Percentiles rank a stretch among this genome's conserved stretches.
Conservation (phyloP, 768 basidiomycete genomes). For the Leccinum imitatum region DNA sequence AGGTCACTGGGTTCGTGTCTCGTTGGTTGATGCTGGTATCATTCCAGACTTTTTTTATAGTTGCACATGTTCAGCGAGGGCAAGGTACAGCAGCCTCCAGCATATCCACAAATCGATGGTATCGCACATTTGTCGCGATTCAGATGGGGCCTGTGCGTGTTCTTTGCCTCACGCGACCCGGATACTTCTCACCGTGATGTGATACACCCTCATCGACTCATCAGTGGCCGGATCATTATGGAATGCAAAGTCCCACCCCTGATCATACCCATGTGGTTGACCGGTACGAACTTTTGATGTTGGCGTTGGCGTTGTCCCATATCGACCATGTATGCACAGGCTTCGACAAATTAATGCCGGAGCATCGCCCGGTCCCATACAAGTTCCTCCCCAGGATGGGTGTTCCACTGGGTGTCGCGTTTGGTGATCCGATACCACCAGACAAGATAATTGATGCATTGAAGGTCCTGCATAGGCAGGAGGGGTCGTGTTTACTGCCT, state of each 20-base stretch:
- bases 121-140: constrained; percentile 63
- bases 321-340: constrained; percentile 38
- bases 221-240: constrained; percentile 82
- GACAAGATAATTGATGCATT: constrained; percentile 34
- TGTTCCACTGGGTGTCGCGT: constrained; percentile 67
- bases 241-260: constrained; percentile 62
- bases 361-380: constrained; percentile 71
- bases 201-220: background rate
- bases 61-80: constrained; percentile 92
- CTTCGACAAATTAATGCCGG: constrained; percentile 91
- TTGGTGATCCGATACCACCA: constrained; percentile 70
- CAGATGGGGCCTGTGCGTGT: constrained; percentile 93
- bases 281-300: constrained; percentile 43
- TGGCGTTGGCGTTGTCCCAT: background rate
- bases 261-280: constrained; percentile 93
- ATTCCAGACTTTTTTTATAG: constrained; percentile 38
- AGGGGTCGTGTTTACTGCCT: background rate
- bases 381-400: constrained; percentile 68
- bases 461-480: constrained; percentile 4
- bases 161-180: background rate
- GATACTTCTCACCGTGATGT: constrained; percentile 1
- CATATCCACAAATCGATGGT: constrained; percentile 45
- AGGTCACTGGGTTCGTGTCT: constrained; percentile 77
- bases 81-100: constrained; percentile 74
- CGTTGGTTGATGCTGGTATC: constrained; percentile 2